These are phyloP conservation scores for Xylaria acuta DNA, from an alignment of 495 filamentous ascomycete genomes.

Conservation along the genomic window DNA sequence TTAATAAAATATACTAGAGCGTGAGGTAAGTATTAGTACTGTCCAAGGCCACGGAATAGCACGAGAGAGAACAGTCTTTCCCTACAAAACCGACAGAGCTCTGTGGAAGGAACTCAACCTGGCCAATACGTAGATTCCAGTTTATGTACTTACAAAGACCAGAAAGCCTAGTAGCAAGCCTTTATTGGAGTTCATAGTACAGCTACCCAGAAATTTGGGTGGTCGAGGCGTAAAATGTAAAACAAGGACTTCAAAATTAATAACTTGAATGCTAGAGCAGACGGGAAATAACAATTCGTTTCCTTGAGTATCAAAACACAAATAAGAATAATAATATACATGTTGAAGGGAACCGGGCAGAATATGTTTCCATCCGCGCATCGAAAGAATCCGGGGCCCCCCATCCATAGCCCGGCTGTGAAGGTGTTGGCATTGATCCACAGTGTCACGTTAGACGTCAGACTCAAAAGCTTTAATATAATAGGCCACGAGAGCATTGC, in stretches of 20 bases:
- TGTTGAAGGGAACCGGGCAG: background rate
- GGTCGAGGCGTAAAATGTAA: background rate
- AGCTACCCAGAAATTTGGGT: background rate
- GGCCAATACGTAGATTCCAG: background rate
- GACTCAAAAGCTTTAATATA: background rate
- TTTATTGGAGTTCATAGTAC: constrained; percentile 35
- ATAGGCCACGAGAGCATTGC: background rate
- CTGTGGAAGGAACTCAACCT: background rate
- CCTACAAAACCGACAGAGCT: background rate
- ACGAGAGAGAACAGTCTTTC: background rate
- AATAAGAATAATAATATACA: background rate
- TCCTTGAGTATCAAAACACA: background rate
- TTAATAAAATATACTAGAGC: constrained; percentile 28
- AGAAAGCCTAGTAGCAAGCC: constrained; percentile 39
- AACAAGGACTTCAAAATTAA: background rate
- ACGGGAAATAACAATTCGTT: background rate
- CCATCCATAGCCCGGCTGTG: no score
- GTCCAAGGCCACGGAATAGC: background rate
- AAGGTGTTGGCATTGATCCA: background rate
- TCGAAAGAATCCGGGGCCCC: background rate
- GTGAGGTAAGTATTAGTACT: background rate
- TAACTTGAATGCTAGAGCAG: background rate
- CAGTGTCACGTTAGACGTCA: background rate
- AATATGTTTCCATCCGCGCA: background rate
- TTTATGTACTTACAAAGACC: constrained; percentile 27